Evolutionary conservation across 805 yeast species (phyloP).

Genomic region (Nakazawaea anatomiae): DNA sequence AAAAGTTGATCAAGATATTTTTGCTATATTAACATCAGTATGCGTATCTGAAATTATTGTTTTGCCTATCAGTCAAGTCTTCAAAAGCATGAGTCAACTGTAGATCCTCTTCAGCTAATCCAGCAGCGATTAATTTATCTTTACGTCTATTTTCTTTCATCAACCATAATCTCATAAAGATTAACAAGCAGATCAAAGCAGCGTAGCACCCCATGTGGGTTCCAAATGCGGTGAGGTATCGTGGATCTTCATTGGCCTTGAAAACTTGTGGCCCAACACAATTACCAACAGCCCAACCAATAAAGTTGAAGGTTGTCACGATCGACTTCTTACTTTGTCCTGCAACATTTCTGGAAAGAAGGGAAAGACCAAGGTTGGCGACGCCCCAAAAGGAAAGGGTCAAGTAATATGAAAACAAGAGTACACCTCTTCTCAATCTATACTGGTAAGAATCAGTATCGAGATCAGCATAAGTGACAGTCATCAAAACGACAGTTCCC

Average conservation of each 20-base stretch:
- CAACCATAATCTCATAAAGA: slow-evolving; percentile 21
- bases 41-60: slow-evolving; percentile 16
- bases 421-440: slow-evolving; percentile 18
- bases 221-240: slow-evolving; percentile 15
- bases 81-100: slow-evolving; percentile 20
- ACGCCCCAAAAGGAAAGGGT: slow-evolving; percentile 21
- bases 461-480: slow-evolving; percentile 17
- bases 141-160: slow-evolving; percentile 20
- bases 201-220: slow-evolving; percentile 24
- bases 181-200: slow-evolving; percentile 18
- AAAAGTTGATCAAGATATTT: no score
- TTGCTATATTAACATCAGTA: neutral
- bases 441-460: slow-evolving; percentile 13
- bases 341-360: slow-evolving; percentile 23
- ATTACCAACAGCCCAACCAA: slow-evolving; percentile 17
- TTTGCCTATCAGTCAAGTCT: slow-evolving; percentile 22
- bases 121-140: slow-evolving; percentile 14
- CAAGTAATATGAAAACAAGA: slow-evolving; percentile 24
- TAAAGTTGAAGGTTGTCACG: slow-evolving; percentile 17
- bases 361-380: slow-evolving; percentile 17
- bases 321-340: slow-evolving; percentile 23
- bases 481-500: slow-evolving; percentile 23
- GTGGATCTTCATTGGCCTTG: slow-evolving; percentile 11
- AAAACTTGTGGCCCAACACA: slow-evolving; percentile 19
- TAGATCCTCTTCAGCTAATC: slow-evolving; percentile 11